These are phyloP conservation scores for Leishmania braziliensis DNA, from an alignment of 208 protist species.

Conservation along the genomic window DNA sequence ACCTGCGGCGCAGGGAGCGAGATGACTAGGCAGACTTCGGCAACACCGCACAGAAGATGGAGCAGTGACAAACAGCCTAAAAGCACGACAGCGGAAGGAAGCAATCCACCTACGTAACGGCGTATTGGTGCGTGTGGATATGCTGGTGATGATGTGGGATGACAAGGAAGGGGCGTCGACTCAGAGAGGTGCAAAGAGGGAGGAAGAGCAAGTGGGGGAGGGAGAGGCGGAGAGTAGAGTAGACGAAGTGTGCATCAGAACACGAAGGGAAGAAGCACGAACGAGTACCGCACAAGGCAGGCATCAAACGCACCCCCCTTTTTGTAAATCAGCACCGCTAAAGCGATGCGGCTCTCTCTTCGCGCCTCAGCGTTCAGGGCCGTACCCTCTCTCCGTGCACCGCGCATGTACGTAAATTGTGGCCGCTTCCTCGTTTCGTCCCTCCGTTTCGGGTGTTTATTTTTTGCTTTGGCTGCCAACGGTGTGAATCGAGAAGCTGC, in stretches of 20 bases:
- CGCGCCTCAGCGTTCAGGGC: not conserved
- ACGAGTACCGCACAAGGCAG: not conserved
- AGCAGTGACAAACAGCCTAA: not conserved
- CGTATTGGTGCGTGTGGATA: not conserved
- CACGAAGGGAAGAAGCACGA: not conserved
- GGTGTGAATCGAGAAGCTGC: not conserved
- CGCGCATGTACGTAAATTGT: not conserved
- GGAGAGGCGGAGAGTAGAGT: not conserved
- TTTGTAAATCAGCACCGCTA: not conserved
- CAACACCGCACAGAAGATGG: not conserved
- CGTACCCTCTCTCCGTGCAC: not conserved
- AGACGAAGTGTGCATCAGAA: constrained; percentile 5
- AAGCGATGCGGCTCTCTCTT: not conserved
- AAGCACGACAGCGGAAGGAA: not conserved
- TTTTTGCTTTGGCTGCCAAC: not conserved
- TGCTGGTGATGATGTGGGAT: not conserved
- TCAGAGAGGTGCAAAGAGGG: not conserved
- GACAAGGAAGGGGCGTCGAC: not conserved
- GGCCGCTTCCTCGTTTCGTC: not conserved
- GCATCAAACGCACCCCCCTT: not conserved
- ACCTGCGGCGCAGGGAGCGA: not conserved
- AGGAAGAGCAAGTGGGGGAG: not conserved
- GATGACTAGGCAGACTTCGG: not conserved
- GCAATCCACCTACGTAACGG: not conserved
- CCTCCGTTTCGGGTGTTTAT: not conserved